Percentiles rank a stretch among this genome's conserved stretches.
phyloP scores from a whole-genome alignment of 768 basidiomycete species.

The Mycena kentingensis region DNA sequence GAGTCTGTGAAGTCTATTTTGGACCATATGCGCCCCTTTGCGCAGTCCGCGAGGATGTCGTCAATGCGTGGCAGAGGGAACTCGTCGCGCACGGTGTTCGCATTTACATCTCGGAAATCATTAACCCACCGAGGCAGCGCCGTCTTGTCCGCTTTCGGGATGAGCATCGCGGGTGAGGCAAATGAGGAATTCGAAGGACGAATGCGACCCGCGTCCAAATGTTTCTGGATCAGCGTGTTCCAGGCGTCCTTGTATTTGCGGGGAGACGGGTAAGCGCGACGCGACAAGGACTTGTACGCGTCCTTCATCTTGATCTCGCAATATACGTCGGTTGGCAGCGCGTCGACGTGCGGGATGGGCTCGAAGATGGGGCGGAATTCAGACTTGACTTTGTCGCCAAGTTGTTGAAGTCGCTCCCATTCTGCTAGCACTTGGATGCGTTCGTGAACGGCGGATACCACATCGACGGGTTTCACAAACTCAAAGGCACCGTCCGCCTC shows the following conservation, averaged over 20 bases:
- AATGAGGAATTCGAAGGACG: conserved; percentile 42
- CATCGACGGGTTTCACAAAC: too few species aligned
- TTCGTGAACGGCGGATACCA: too few species aligned
- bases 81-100: conserved; percentile 31
- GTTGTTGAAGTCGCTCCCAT: too few species aligned
- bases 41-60: conserved; percentile 38
- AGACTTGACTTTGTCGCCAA: too few species aligned
- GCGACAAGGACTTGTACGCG: too few species aligned
- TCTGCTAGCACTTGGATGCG: too few species aligned
- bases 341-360: too few species aligned
- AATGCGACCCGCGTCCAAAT: conserved; percentile 35
- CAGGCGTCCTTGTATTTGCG: conserved; percentile 36
- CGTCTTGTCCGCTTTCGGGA: conserved; percentile 32
- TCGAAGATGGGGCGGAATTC: too few species aligned
- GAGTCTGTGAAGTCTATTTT: conserved; percentile 42
- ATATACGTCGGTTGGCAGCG: too few species aligned
- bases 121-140: conserved; percentile 39
- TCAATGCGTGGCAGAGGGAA: conserved; percentile 32
- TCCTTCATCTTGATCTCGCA: too few species aligned
- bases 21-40: conserved; percentile 33
- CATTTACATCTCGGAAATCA: conserved; percentile 36
- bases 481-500: too few species aligned
- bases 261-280: conserved; percentile 35
- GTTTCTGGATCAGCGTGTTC: conserved; percentile 34
- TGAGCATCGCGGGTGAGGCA: too few species aligned